Base-by-base conservation (phyloP, 768 basidiomycete genomes). In the Phylloporus rhodoxanthus region DNA sequence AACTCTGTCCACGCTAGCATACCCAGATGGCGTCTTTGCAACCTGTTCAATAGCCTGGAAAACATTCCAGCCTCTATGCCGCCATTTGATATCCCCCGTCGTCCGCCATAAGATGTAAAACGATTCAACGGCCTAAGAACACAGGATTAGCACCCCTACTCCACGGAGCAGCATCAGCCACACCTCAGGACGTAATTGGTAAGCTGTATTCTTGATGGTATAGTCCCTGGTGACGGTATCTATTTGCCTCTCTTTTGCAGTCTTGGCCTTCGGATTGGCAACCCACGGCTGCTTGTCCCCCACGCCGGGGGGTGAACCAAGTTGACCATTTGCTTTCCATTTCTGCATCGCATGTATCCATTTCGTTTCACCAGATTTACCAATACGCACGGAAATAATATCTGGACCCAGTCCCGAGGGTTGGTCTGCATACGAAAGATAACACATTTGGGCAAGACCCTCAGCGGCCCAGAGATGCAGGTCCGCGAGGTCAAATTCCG, bases 401-500 rank as follows among this genome's bases (percentile, higher is more conserved):
- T 90, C 87, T 1, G 87, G 82, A 13, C 79, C 84, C 26, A 90
- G 64, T 3, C 87, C 86, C 3, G 77, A 73, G 6, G 79, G 75
- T 60, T 83, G 78, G 59, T 89, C 87, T 1, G 81, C 83, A 58
- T 88, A 89, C 43, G 78, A 75, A 23, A 81, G 58, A 69, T 79
- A 87, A 61, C 87, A 89, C 13, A 75, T 83, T 60, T 85, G 76
- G 28, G 83, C 82, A 21, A 90, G 71, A 15, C 86, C 86, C 60
- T 87, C 76, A 2, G 87, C 87, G 4, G 82, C 87, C 81, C 84
- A 88, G 46, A 79, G 68, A 60, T 88, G 85, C 25, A 84, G 61
- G n/a, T 84, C 73, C 41, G 73, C 73, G n/a, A 85, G 72, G 53
- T 79, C 72, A 55, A 78, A 78, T 9, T 60, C 63, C 13, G 68